A percentile compares a stretch with the other conserved stretches of the same genome.
Evolutionary conservation across 2,329 filamentous ascomycete species (phyloP).

Genomic region (Diaporthe amygdali): DNA sequence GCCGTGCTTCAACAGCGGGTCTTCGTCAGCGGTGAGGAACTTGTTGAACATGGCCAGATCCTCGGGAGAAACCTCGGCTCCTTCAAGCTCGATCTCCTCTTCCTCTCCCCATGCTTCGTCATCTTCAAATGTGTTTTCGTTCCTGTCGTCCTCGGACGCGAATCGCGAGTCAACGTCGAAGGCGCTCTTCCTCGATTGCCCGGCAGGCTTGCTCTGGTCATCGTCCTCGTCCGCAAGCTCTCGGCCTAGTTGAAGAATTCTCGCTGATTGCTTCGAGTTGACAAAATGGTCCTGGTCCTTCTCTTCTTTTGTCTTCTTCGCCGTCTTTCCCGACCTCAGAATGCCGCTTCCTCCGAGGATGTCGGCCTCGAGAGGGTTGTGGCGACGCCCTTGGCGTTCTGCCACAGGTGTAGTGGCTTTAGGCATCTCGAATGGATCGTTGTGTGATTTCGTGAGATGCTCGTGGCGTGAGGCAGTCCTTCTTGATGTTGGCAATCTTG

Average conservation of each 20-base stretch:
- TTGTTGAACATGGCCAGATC: constrained; percentile 91
- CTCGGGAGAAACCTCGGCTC: constrained; percentile 83
- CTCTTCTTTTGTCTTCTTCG: constrained; percentile 63
- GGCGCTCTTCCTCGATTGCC: constrained; percentile 58
- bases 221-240: constrained; percentile 83
- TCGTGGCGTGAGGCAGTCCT: neutral
- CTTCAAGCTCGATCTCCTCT: constrained; percentile 62
- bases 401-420: constrained; percentile 71
- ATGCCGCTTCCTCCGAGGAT: constrained; percentile 69
- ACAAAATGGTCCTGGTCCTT: constrained; percentile 78
- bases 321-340: constrained; percentile 53
- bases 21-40: constrained; percentile 78
- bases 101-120: constrained; percentile 80
- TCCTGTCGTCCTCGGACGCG: constrained; percentile 57
- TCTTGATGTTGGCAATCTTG: neutral
- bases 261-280: constrained; percentile 85
- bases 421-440: constrained; percentile 66
- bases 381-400: constrained; percentile 67
- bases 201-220: constrained; percentile 48
- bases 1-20: constrained; percentile 74
- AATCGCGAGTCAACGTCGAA: constrained; percentile 85
- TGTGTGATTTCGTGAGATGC: neutral
- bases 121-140: constrained; percentile 55
- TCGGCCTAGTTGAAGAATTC: constrained; percentile 88
- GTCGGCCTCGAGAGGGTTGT: constrained; percentile 92